Conservation (phyloP, 2,329 filamentous ascomycete genomes). For the Polychaeton citri region DNA sequence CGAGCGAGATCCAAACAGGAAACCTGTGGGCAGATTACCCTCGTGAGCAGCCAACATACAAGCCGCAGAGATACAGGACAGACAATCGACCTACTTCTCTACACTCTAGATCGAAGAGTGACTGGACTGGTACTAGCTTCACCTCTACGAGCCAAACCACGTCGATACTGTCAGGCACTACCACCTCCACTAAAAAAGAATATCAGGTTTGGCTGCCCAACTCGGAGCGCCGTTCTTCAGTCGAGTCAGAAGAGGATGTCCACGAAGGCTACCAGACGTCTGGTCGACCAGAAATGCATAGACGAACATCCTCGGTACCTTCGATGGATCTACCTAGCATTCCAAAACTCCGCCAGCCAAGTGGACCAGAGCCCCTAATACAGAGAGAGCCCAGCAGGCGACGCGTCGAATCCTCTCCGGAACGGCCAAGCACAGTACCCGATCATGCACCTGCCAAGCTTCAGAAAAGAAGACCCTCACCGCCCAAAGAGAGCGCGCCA, state of each 20-base stretch:
- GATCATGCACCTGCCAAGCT: conserved; percentile 19
- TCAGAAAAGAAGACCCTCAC: conserved; percentile 15
- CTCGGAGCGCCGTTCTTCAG: conserved; percentile 22
- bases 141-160: background rate
- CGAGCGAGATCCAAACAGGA: background rate
- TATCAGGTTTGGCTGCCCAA: conserved; percentile 38
- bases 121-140: conserved; percentile 12
- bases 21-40: conserved; percentile 1
- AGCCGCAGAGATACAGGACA: conserved; percentile 1
- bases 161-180: conserved; percentile 10
- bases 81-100: conserved; percentile 2
- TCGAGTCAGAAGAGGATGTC: conserved; percentile 8
- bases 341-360: conserved; percentile 29
- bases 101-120: conserved; percentile 10
- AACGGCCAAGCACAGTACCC: conserved; percentile 8
- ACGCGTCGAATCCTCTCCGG: conserved; percentile 7
- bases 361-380: conserved; percentile 19
- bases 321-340: conserved; percentile 32
- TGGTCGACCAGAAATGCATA: conserved; percentile 24
- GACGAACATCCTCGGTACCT: conserved; percentile 35
- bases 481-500: conserved; percentile 3
- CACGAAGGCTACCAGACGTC: conserved; percentile 8
- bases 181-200: conserved; percentile 20
- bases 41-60: conserved; percentile 1
- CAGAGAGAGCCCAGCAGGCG: background rate